Base-by-base conservation (phyloP, 176 grass and related monocot genomes). In the Oryza australiensis region DNA sequence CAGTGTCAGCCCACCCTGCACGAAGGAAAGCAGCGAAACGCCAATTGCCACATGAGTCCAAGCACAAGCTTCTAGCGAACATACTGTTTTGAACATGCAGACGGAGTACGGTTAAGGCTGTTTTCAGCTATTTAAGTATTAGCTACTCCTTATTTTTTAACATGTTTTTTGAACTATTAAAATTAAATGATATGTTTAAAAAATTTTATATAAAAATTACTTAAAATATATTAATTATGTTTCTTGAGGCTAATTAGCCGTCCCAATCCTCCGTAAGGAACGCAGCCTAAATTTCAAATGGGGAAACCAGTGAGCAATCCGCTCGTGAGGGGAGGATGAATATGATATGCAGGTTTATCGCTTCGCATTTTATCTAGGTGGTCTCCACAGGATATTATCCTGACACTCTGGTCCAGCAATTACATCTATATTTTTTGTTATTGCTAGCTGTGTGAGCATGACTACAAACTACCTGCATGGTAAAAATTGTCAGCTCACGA, bases 381-480 rank as follows among this genome's bases (percentile, higher is more conserved):
- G 71, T 76, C 82, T 74, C 87, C 82, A 87, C 74, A 28, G 75
- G 87, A 82, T 64, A 43, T 72, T 85, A 81, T 89, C 82, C 82
- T 80, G 67, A 86, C 84, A 90, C 74, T 28, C 74, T 90, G 83
- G 35, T 86, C 87, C 83, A 78, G 78, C 45, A 73, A 28, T 30
- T 69, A 37, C 35, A 37, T 45, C 10, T 40, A 43, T 57, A 43
- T 57, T 26, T 72, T 76, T 65, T 12, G 12, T 22, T 10, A 53
- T 34, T 43, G 83, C 83, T 66, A 86, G 66, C n/a, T 78, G 83
- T 72, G 83, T 78, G 35, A 37, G 78, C 72, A 59, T 77, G 78
- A 48, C 83, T 82, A 82, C 78, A 72, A 67, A 53, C 59, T 62
- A 26, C 57, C 73, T 62, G 24, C 76, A 89, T 78, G 12, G 82